Evolutionary conservation across 768 basidiomycete genomes (phyloP).

Genomic region (Rhizopogon sp.): DNA sequence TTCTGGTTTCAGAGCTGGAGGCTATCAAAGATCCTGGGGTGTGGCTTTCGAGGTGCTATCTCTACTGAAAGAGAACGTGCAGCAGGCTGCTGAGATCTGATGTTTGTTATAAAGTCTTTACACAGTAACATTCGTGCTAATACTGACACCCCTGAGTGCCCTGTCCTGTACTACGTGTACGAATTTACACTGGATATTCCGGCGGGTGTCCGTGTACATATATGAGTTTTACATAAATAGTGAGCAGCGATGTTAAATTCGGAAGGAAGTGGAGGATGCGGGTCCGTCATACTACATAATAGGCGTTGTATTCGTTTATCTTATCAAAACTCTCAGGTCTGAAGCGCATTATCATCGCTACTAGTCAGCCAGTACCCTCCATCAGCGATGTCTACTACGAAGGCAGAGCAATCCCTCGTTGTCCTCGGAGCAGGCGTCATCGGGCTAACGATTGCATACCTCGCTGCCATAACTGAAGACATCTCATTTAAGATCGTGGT

Average conservation of each 20-base stretch:
- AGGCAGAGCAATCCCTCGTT: constrained; percentile 15
- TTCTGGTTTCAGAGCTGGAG: constrained; percentile 22
- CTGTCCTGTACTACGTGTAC: too few species aligned
- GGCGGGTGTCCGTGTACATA: too few species aligned
- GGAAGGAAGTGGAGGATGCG: too few species aligned
- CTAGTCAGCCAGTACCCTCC: not conserved
- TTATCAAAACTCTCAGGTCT: too few species aligned
- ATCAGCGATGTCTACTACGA: not conserved
- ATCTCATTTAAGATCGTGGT: constrained; percentile 17
- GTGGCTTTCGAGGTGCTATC: constrained; percentile 32
- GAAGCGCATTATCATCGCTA: too few species aligned
- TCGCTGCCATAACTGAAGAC: constrained; percentile 19
- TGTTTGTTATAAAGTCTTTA: not conserved
- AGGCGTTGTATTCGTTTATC: too few species aligned
- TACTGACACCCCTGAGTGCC: too few species aligned
- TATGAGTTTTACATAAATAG: too few species aligned
- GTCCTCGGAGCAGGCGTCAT: constrained; percentile 39
- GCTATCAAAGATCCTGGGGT: constrained; percentile 42
- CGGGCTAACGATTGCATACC: constrained; percentile 33
- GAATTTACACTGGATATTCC: too few species aligned
- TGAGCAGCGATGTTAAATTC: too few species aligned
- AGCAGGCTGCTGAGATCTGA: not conserved
- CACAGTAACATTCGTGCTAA: too few species aligned
- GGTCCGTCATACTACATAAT: too few species aligned
- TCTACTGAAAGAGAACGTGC: constrained; percentile 13